Conservation (phyloP, 2,329 filamentous ascomycete species). For the Neobulgaria alba region DNA sequence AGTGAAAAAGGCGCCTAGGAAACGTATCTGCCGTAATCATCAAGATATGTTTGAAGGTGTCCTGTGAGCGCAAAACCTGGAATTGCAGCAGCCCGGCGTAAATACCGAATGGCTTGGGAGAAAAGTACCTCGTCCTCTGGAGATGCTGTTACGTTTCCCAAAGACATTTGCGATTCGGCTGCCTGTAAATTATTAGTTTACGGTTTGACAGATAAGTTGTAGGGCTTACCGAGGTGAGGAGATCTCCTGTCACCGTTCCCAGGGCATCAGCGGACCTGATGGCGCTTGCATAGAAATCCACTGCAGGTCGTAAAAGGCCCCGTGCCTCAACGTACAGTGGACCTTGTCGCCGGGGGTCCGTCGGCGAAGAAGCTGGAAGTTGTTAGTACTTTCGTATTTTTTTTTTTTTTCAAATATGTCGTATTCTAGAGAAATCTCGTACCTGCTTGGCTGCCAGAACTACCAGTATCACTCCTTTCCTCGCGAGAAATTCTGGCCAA, state of each 20-base stretch:
- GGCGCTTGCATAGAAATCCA: constrained; percentile 41
- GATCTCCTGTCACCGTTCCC: constrained; percentile 31
- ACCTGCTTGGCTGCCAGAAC: constrained; percentile 19
- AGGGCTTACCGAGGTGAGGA: constrained; percentile 36
- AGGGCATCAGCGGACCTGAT: constrained; percentile 35
- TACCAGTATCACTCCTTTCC: constrained; percentile 30
- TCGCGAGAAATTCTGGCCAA: constrained; percentile 39
- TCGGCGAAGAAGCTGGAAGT: constrained; percentile 23
- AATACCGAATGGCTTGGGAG: constrained; percentile 36
- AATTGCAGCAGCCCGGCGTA: constrained; percentile 35
- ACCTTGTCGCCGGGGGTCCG: constrained; percentile 27
- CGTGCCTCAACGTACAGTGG: constrained; percentile 43
- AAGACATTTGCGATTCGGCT: constrained; percentile 43
- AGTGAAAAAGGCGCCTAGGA: no score
- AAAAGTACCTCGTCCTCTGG: constrained; percentile 37
- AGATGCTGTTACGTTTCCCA: constrained; percentile 40
- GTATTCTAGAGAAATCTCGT: constrained; percentile 4
- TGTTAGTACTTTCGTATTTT: constrained; percentile 15
- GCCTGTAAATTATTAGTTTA: constrained; percentile 28
- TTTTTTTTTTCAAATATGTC: neutral
- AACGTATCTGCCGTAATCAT: constrained; percentile 35
- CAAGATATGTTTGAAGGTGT: constrained; percentile 40
- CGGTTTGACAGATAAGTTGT: neutral
- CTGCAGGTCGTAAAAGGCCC: constrained; percentile 40
- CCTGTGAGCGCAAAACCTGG: constrained; percentile 34